Evolutionary conservation across 2,329 filamentous ascomycete species (phyloP).

Genomic region (Nigrospora sphaerica): DNA sequence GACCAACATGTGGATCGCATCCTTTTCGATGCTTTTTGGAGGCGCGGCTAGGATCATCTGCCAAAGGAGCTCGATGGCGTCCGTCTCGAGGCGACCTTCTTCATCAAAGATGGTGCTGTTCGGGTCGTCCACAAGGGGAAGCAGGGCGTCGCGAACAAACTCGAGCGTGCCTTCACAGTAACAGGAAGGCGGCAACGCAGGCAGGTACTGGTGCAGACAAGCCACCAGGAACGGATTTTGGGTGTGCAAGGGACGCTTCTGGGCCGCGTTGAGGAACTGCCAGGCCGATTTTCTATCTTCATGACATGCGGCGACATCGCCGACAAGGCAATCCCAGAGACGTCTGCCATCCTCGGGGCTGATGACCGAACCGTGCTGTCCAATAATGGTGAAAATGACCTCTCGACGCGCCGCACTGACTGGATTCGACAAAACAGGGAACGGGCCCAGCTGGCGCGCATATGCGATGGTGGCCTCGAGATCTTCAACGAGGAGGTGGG

Average conservation of each 20-base stretch:
- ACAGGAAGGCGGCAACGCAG: conserved; percentile 45
- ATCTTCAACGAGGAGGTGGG: conserved; percentile 56
- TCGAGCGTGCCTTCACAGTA: conserved; percentile 57
- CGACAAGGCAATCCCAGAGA: conserved; percentile 70
- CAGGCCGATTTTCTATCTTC: conserved; percentile 62
- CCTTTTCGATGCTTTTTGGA: conserved; percentile 55
- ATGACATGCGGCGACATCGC: conserved; percentile 49
- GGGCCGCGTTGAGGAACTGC: conserved; percentile 53
- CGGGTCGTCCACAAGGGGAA: conserved; percentile 37
- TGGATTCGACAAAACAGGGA: conserved; percentile 36
- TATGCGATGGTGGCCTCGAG: conserved; percentile 46
- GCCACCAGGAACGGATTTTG: conserved; percentile 48
- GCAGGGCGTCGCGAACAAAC: conserved; percentile 49
- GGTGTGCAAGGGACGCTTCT: conserved; percentile 24
- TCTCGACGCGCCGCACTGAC: conserved; percentile 48
- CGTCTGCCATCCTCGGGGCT: conserved; percentile 51
- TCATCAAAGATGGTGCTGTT: conserved; percentile 42
- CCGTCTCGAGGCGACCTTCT: conserved; percentile 42
- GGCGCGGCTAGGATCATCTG: conserved; percentile 67
- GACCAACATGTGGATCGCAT: conserved; percentile 65
- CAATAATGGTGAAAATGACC: conserved; percentile 51
- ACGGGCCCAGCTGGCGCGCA: conserved; percentile 32
- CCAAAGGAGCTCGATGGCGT: conserved; percentile 70
- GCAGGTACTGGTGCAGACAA: conserved; percentile 51
- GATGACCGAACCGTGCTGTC: conserved; percentile 53